phyloP scores from a whole-genome alignment of 192 early-diverging fungal species.

The Polychytrium aggregatum region DNA sequence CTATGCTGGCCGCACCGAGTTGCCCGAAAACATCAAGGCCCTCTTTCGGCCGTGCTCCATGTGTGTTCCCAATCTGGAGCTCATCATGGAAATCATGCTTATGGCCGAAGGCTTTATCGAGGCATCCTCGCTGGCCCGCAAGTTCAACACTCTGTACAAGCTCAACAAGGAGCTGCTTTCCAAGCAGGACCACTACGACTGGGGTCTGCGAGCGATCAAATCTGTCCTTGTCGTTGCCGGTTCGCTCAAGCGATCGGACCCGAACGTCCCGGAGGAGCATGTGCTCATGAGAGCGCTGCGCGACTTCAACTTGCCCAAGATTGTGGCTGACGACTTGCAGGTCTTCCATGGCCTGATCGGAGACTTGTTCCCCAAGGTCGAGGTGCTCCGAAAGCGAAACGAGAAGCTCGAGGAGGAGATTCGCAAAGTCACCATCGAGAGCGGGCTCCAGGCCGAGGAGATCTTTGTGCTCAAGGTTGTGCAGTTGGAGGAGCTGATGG shows the following conservation, averaged over 20 bases:
- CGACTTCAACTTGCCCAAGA: constrained; percentile 60
- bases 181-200: constrained; percentile 62
- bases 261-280: constrained; percentile 48
- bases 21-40: constrained; percentile 59
- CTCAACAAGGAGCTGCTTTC: constrained; percentile 50
- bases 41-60: constrained; percentile 57
- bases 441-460: constrained; percentile 50
- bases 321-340: constrained; percentile 53
- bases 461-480: constrained; percentile 54
- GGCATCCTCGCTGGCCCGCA: constrained; percentile 46
- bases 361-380: constrained; percentile 53
- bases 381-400: constrained; percentile 46
- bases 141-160: constrained; percentile 58
- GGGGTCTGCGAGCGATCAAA: constrained; percentile 57
- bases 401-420: constrained; percentile 50
- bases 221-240: constrained; percentile 57
- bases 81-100: constrained; percentile 61
- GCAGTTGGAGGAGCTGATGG: constrained; percentile 51
- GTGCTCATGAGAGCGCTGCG: constrained; percentile 55
- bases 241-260: constrained; percentile 48
- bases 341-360: constrained; percentile 56
- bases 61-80: constrained; percentile 51
- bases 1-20: constrained; percentile 54
- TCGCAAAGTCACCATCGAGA: constrained; percentile 50
- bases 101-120: constrained; percentile 64